Percentiles rank a stretch among this genome's conserved stretches.
Conservation (phyloP, 2,329 filamentous ascomycete genomes). For the Botrytis porri region DNA sequence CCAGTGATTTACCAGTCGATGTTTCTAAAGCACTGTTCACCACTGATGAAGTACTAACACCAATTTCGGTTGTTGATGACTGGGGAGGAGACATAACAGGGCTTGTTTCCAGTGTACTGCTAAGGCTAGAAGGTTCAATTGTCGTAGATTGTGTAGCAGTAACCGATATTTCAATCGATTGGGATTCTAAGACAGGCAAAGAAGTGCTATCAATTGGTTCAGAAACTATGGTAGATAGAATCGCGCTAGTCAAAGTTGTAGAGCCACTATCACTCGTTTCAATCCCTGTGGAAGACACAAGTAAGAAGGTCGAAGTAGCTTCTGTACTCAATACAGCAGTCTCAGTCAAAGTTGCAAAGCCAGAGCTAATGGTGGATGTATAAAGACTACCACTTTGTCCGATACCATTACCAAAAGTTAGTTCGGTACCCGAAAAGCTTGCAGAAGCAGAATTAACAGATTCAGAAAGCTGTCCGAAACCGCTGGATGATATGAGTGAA, state of each 20-base stretch:
- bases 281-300: not conserved
- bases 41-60: not conserved
- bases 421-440: not conserved
- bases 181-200: not conserved
- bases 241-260: not conserved
- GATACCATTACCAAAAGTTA: not conserved
- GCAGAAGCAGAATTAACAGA: not conserved
- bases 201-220: not conserved
- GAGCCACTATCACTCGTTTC: not conserved
- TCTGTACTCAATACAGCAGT: not conserved
- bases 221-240: not conserved
- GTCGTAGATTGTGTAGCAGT: not conserved
- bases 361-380: not conserved
- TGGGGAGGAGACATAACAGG: not conserved
- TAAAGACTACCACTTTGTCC: constrained; percentile 10
- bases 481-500: not conserved
- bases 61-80: not conserved
- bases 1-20: not conserved
- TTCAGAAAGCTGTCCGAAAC: not conserved
- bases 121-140: not conserved
- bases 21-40: not conserved
- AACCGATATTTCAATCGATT: not conserved
- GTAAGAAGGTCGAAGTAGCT: not conserved
- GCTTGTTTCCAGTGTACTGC: not conserved
- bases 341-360: not conserved